These are phyloP conservation scores for Blastomyces silverae DNA, from an alignment of 2,329 filamentous ascomycete genomes.

Conservation along the genomic window DNA sequence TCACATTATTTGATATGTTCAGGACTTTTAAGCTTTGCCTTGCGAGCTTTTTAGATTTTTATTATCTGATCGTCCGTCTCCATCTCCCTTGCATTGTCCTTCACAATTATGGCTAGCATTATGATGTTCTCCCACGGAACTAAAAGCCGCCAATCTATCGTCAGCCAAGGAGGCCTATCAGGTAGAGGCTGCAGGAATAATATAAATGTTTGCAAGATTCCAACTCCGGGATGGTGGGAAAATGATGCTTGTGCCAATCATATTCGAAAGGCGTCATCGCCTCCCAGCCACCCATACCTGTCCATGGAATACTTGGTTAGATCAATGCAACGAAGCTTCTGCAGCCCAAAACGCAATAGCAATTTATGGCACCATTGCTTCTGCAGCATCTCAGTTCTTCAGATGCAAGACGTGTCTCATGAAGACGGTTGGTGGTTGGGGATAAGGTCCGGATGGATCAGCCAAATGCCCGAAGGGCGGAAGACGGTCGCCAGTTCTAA, in stretches of 20 bases:
- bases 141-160: not conserved
- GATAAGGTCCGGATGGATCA: not conserved
- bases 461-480: not conserved
- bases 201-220: not conserved
- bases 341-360: not conserved
- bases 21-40: not conserved
- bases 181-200: not conserved
- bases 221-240: not conserved
- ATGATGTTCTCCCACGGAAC: not conserved
- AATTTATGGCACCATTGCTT: not conserved
- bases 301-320: not conserved
- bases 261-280: not conserved
- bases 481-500: not conserved
- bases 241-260: conserved; percentile 2
- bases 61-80: not conserved
- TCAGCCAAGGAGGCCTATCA: not conserved
- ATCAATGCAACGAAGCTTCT: not conserved
- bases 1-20: not conserved
- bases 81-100: not conserved
- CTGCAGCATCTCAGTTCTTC: not conserved
- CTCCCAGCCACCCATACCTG: not conserved
- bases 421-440: not conserved
- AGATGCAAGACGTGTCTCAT: not conserved
- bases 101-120: not conserved
- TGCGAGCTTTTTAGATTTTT: not conserved